These are phyloP conservation scores for Candida wancherniae DNA, from an alignment of 805 yeast genomes.

Conservation along the genomic window DNA sequence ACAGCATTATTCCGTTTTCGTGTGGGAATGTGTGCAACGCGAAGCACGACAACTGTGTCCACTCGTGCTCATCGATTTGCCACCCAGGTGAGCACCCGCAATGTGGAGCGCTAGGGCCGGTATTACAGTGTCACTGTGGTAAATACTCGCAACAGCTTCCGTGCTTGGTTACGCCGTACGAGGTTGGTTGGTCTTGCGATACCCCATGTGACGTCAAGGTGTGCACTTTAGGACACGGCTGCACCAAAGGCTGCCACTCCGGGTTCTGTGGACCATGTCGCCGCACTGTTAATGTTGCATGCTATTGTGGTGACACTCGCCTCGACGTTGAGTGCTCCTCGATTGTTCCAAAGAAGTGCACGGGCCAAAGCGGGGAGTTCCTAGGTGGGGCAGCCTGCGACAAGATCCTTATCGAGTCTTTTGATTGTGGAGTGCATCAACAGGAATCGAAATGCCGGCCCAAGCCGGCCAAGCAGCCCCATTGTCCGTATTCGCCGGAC, in stretches of 20 bases:
- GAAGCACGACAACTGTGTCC: conserved; percentile 56
- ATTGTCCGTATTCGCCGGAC: conserved; percentile 64
- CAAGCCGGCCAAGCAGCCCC: conserved; percentile 19
- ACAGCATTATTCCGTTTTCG: conserved; percentile 67
- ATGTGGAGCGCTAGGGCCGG: conserved; percentile 77
- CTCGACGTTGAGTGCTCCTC: conserved; percentile 43
- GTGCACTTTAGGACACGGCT: conserved; percentile 65
- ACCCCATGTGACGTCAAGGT: conserved; percentile 54
- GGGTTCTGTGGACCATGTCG: conserved; percentile 80
- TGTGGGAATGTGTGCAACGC: conserved; percentile 81
- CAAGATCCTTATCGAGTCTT: conserved; percentile 41
- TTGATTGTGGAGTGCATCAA: conserved; percentile 62
- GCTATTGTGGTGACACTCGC: conserved; percentile 71
- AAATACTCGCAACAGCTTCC: conserved; percentile 58
- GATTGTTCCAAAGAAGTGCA: conserved; percentile 32
- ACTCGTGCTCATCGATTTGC: conserved; percentile 69
- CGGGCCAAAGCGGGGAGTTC: conserved; percentile 14
- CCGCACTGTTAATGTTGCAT: conserved; percentile 41
- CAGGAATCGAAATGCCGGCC: conserved; percentile 54
- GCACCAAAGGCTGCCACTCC: conserved; percentile 62
- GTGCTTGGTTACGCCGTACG: conserved; percentile 68
- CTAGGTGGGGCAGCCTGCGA: conserved; percentile 34
- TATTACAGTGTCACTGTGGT: conserved; percentile 72
- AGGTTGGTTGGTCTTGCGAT: conserved; percentile 64
- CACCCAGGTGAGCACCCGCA: conserved; percentile 87